A percentile compares a stretch with the other conserved stretches of the same genome.
Conservation (phyloP, 345 rosid species). For the Citrus hindsii region DNA sequence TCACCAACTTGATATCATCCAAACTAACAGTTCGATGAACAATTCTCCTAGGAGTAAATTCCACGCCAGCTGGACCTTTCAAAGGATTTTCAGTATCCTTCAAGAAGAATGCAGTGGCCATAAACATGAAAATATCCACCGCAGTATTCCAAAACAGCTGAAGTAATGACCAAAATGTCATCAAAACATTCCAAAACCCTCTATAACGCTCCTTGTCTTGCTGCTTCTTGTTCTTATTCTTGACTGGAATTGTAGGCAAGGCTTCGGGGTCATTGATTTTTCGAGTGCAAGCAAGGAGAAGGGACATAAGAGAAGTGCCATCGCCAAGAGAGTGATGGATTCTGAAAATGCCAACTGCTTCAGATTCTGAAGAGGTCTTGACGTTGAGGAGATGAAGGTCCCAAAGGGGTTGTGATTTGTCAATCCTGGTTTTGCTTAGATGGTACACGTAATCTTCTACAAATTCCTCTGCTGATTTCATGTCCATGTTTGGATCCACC, state of each 20-base stretch:
- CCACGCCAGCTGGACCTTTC: conserved; percentile 29
- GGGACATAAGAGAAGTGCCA: conserved; percentile 41
- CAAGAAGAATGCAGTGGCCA: conserved; percentile 22
- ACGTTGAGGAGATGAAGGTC: conserved; percentile 43
- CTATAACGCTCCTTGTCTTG: too few species aligned
- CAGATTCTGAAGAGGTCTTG: conserved; percentile 21
- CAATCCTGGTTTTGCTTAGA: conserved; percentile 32
- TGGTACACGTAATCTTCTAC: conserved; percentile 34
- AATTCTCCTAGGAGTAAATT: conserved; percentile 28
- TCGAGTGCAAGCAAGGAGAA: conserved; percentile 35
- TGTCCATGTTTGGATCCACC: conserved; percentile 15
- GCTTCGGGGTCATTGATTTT: conserved; percentile 25
- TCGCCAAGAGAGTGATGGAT: conserved; percentile 51
- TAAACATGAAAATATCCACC: conserved; percentile 27
- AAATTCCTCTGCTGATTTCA: conserved; percentile 26
- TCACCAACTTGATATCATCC: conserved; percentile 34
- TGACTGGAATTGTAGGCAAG: conserved; percentile 26
- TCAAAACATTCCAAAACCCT: background rate
- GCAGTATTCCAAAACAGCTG: conserved; percentile 22
- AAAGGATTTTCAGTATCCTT: conserved; percentile 30
- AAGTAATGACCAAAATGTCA: conserved; percentile 7
- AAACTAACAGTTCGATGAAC: conserved; percentile 27
- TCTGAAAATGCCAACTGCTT: conserved; percentile 32
- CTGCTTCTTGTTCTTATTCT: conserved; percentile 4
- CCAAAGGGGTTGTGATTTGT: conserved; percentile 37